These are phyloP conservation scores for Eucalyptus caleyi DNA, from an alignment of 345 rosid genomes.

Conservation along the genomic window DNA sequence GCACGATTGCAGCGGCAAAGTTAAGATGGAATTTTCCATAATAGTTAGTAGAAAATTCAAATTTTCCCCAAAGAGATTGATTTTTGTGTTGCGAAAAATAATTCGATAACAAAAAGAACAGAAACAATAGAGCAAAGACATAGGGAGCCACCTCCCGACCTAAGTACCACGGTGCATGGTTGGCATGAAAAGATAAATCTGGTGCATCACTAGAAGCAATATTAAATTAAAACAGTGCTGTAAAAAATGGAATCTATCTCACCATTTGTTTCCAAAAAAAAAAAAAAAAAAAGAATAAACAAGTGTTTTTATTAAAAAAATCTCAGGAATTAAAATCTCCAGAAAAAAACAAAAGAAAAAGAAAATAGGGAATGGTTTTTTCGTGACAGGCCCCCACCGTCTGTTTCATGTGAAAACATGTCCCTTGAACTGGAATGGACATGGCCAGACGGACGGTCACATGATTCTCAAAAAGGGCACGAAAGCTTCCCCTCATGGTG, in stretches of 20 bases:
- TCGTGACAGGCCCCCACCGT: not conserved
- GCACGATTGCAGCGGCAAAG: not conserved
- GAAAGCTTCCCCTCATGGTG: not conserved
- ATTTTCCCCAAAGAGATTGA: not conserved
- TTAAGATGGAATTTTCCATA: not conserved
- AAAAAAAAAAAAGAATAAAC: not conserved
- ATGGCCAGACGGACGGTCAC: not conserved
- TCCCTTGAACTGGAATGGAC: not conserved
- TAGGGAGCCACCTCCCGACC: not conserved
- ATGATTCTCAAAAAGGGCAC: not conserved
- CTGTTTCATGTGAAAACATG: not conserved
- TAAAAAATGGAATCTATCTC: not conserved
- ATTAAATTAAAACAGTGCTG: not conserved
- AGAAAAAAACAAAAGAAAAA: not conserved
- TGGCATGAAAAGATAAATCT: not conserved
- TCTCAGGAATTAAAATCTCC: not conserved
- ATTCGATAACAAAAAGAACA: not conserved
- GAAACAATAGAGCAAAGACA: not conserved
- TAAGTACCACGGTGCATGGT: not conserved
- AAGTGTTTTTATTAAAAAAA: not conserved
- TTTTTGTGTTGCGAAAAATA: rapidly evolving
- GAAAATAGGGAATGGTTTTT: not conserved
- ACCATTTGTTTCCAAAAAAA: not conserved
- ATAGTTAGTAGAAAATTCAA: not conserved
- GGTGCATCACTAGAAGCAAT: not conserved